phyloP scores from a whole-genome alignment of 1,139 yeast genomes.

The Blastobotrys buckinghamii region DNA sequence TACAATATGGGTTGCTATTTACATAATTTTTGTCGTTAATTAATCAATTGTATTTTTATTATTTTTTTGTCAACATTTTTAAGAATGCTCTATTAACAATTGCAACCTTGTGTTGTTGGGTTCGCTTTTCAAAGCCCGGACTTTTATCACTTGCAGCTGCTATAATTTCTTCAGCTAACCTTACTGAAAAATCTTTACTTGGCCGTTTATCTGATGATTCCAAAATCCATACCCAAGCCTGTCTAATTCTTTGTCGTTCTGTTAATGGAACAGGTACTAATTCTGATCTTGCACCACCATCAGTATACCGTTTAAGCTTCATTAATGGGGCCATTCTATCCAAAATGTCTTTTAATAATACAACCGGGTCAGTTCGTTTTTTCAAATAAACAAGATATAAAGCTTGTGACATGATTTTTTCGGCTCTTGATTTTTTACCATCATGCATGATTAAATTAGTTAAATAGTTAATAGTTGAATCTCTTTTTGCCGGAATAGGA shows the following conservation, averaged over 20 bases:
- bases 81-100: slow-evolving; percentile 41
- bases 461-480: slow-evolving; percentile 69
- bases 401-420: slow-evolving; percentile 67
- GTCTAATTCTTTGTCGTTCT: slow-evolving; percentile 75
- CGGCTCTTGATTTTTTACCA: slow-evolving; percentile 83
- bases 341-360: slow-evolving; percentile 63
- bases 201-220: slow-evolving; percentile 79
- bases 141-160: slow-evolving; percentile 74
- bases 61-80: slow-evolving; percentile 24
- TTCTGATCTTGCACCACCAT: slow-evolving; percentile 78
- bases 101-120: slow-evolving; percentile 78
- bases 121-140: slow-evolving; percentile 78
- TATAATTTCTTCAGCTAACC: slow-evolving; percentile 84
- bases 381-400: slow-evolving; percentile 72
- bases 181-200: slow-evolving; percentile 74
- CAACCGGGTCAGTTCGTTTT: slow-evolving; percentile 70
- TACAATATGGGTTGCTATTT: not conserved
- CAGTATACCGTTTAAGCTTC: slow-evolving; percentile 68
- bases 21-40: slow-evolving; percentile 6
- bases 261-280: slow-evolving; percentile 79
- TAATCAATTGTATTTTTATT: not conserved
- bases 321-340: slow-evolving; percentile 84
- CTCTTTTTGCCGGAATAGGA: slow-evolving; percentile 57
- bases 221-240: slow-evolving; percentile 84
- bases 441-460: slow-evolving; percentile 88